A percentile compares a stretch with the other conserved stretches of the same genome.
Conservation (phyloP, 495 filamentous ascomycete species). For the Hypoxylon trugodes region DNA sequence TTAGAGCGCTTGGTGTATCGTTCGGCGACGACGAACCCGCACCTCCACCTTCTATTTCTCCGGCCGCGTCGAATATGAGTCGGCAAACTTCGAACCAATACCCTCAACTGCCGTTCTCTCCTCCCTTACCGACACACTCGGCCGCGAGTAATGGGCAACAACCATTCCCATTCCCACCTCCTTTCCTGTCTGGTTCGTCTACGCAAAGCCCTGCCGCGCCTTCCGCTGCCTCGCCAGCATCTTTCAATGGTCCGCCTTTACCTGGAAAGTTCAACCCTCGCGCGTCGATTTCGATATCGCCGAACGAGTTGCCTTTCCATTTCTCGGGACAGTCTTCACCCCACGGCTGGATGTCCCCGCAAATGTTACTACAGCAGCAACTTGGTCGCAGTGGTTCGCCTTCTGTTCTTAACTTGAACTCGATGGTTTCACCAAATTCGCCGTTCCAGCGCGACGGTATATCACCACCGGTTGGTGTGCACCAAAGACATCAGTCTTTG, state of each 20-base stretch:
- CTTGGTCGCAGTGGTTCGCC: constrained; percentile 65
- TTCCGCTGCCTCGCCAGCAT: constrained; percentile 61
- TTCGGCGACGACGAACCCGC: constrained; percentile 74
- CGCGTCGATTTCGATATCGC: constrained; percentile 61
- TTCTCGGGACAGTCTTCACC: constrained; percentile 54
- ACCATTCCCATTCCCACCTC: constrained; percentile 67
- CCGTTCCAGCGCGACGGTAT: constrained; percentile 61
- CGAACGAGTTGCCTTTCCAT: constrained; percentile 54
- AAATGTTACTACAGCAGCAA: constrained; percentile 61
- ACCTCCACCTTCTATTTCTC: constrained; percentile 61
- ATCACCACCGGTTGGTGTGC: constrained; percentile 50
- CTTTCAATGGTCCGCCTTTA: constrained; percentile 59
- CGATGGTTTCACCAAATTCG: constrained; percentile 60
- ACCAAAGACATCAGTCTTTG: constrained; percentile 66
- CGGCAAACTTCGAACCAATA: constrained; percentile 70
- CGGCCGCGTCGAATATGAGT: constrained; percentile 59
- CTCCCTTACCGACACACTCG: constrained; percentile 71
- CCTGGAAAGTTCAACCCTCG: constrained; percentile 60
- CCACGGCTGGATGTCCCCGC: constrained; percentile 63
- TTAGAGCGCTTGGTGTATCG: constrained; percentile 87
- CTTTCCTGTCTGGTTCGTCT: constrained; percentile 63
- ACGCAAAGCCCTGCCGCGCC: constrained; percentile 66
- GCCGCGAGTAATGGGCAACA: constrained; percentile 66
- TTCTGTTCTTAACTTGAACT: constrained; percentile 57
- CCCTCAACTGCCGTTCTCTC: constrained; percentile 74